Evolutionary conservation across 2,329 filamentous ascomycete species (phyloP).

Genomic region (Neurospora sp.): DNA sequence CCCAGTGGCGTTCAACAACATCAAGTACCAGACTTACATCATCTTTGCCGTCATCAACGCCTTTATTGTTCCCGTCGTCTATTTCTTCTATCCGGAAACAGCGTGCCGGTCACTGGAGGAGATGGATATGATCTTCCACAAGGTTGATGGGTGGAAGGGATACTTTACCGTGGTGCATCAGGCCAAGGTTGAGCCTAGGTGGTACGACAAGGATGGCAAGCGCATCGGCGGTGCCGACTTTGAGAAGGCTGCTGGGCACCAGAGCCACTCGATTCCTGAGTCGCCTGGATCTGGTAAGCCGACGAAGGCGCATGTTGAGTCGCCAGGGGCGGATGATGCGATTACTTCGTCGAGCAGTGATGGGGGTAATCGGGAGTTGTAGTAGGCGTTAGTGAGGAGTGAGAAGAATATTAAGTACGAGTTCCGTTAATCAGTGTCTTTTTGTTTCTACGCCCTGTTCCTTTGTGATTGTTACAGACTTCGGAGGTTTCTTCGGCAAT

Average conservation of each 20-base stretch:
- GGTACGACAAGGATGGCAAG: constrained; percentile 51
- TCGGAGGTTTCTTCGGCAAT: not conserved
- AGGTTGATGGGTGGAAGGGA: constrained; percentile 34
- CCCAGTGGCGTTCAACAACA: constrained; percentile 51
- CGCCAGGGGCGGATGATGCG: not conserved
- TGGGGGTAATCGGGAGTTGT: not conserved
- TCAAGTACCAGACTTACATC: constrained; percentile 39
- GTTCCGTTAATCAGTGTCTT: not conserved
- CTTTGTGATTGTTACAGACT: not conserved
- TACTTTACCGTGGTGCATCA: constrained; percentile 31
- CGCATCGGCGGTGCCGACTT: constrained; percentile 33
- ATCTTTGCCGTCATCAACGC: constrained; percentile 59
- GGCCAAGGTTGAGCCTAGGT: constrained; percentile 38
- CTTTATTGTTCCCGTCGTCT: constrained; percentile 45
- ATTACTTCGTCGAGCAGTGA: not conserved
- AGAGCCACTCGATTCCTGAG: not conserved
- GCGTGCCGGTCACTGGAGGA: constrained; percentile 54
- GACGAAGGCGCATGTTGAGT: not conserved
- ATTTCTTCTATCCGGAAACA: constrained; percentile 57
- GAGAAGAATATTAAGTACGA: not conserved
- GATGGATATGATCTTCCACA: constrained; percentile 55
- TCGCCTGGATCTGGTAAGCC: not conserved
- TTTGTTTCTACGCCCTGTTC: not conserved
- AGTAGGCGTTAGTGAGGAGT: not conserved
- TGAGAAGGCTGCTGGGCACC: constrained; percentile 24